These are phyloP conservation scores for Paramecium pentaurelia DNA, from an alignment of 73 alveolate species.

Conservation along the genomic window DNA sequence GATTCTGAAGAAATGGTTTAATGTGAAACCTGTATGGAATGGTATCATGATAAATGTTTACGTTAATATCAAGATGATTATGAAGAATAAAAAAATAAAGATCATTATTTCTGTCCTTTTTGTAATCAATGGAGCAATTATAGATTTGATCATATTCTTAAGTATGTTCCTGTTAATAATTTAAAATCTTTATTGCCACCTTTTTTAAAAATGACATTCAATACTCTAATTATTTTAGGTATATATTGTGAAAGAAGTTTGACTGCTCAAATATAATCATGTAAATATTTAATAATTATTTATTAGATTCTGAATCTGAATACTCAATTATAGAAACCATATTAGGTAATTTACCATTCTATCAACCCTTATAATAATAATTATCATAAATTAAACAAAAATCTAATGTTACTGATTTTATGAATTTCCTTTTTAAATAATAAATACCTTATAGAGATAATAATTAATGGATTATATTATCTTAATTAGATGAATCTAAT, in stretches of 20 bases:
- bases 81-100: background rate
- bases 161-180: background rate
- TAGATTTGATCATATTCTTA: background rate
- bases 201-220: background rate
- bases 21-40: slow-evolving; percentile 36
- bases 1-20: slow-evolving; percentile 19
- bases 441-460: background rate
- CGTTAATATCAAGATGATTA: background rate
- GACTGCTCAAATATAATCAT: background rate
- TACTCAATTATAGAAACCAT: background rate
- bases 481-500: background rate
- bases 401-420: background rate
- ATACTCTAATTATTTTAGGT: background rate
- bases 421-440: background rate
- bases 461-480: background rate
- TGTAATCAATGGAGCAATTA: background rate
- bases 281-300: background rate
- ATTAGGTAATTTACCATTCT: background rate
- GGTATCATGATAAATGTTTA: slow-evolving; percentile 36
- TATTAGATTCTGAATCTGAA: background rate
- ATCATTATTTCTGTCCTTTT: background rate
- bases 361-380: background rate
- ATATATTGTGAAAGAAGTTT: slow-evolving; percentile 33
- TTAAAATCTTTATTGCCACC: background rate
- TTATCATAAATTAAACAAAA: background rate